Percentiles rank a stretch among this genome's conserved stretches.
phyloP scores from a whole-genome alignment of 495 filamentous ascomycete genomes.

The Lophiotrema nucula region DNA sequence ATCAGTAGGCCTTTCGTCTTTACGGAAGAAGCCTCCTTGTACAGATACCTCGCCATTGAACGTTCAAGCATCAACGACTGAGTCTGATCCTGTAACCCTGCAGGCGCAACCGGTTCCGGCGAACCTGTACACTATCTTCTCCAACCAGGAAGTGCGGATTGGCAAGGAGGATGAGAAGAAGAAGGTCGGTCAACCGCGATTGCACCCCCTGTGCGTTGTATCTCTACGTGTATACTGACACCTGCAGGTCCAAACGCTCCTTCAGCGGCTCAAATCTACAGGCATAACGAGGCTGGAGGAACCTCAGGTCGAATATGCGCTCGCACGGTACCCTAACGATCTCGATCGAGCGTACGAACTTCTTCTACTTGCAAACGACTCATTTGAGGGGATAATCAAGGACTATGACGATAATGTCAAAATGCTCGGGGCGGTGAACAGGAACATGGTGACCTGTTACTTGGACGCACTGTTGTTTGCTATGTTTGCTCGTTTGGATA shows the following conservation, averaged over 20 bases:
- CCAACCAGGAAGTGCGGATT: conserved; percentile 48
- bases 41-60: conserved; percentile 1
- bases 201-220: background rate
- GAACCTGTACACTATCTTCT: conserved; percentile 58
- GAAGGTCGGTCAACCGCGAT: conserved; percentile 32
- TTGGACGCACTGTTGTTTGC: conserved; percentile 90
- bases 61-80: conserved; percentile 37
- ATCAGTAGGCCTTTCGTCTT: conserved; percentile 6
- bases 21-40: conserved; percentile 15
- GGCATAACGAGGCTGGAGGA: conserved; percentile 57
- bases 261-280: conserved; percentile 49
- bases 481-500: conserved; percentile 88
- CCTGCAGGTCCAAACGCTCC: conserved; percentile 58
- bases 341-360: conserved; percentile 72
- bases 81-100: conserved; percentile 37
- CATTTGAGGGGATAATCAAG: conserved; percentile 75
- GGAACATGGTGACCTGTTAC: conserved; percentile 84
- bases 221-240: no score
- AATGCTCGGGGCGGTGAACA: conserved; percentile 84
- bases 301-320: conserved; percentile 67
- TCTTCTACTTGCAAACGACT: conserved; percentile 70
- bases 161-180: conserved; percentile 57
- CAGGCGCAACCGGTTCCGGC: conserved; percentile 38
- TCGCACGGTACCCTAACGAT: conserved; percentile 50
- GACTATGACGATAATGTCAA: conserved; percentile 66